Evolutionary conservation across 176 grass and related monocot genomes (phyloP).

Genomic region (Rhynchospora pubera): DNA sequence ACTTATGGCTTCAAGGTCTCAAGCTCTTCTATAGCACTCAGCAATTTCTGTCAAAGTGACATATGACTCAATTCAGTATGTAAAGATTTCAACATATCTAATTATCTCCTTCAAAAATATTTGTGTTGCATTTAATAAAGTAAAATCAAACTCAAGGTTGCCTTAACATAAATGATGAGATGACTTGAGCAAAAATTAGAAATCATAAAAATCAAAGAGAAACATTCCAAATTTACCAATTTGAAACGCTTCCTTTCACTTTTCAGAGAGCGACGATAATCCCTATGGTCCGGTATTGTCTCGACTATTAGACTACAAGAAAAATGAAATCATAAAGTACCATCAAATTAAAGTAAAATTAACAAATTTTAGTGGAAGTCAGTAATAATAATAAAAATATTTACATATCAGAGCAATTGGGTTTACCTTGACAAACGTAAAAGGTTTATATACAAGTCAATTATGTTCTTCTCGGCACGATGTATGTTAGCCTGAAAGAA

Average conservation of each 20-base stretch:
- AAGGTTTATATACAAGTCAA: constrained; percentile 41
- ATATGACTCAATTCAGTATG: too few relatives aligned
- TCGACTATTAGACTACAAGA: constrained; percentile 36
- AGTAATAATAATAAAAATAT: background rate
- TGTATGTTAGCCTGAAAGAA: constrained; percentile 37
- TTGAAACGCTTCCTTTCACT: constrained; percentile 24
- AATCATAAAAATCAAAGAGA: constrained; percentile 1
- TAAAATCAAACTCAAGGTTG: background rate
- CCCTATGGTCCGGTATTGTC: constrained; percentile 33
- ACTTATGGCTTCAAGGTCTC: too few relatives aligned
- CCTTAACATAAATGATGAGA: background rate
- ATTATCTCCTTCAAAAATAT: background rate
- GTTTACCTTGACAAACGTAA: too few relatives aligned
- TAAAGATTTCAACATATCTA: background rate
- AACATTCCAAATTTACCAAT: constrained; percentile 12
- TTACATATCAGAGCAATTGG: background rate
- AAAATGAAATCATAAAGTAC: background rate
- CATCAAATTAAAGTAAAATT: constrained; percentile 1
- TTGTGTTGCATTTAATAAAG: background rate
- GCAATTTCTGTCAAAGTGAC: too few relatives aligned
- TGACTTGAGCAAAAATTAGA: background rate
- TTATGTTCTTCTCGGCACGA: constrained; percentile 30
- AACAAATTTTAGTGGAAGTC: background rate
- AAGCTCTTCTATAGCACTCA: too few relatives aligned
- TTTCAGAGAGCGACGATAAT: background rate